These are phyloP conservation scores for Oryza nivara DNA, from an alignment of 176 grass and related monocot species.

Conservation along the genomic window DNA sequence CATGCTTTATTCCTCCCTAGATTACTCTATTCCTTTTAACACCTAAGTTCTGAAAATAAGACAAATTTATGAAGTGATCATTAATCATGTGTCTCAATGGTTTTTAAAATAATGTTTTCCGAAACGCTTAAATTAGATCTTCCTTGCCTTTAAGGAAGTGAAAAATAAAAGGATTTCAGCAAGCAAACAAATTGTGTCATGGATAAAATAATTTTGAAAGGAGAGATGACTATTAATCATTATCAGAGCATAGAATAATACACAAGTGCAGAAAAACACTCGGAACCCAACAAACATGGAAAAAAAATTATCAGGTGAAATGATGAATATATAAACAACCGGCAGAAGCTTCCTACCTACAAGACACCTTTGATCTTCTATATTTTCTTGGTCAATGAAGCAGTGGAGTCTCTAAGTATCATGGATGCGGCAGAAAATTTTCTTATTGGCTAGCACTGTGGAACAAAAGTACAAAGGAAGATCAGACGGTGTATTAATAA, in stretches of 20 bases:
- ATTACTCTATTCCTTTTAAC: slow-evolving; percentile 34
- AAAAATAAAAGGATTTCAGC: not conserved
- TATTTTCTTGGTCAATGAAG: slow-evolving; percentile 34
- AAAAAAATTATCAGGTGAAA: slow-evolving; percentile 28
- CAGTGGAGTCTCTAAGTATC: slow-evolving; percentile 22
- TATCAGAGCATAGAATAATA: slow-evolving; percentile 2
- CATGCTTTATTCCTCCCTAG: slow-evolving; percentile 44
- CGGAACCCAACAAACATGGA: not conserved
- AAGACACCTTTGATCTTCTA: slow-evolving; percentile 11
- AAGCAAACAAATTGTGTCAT: slow-evolving; percentile 23
- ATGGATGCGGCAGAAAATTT: not conserved
- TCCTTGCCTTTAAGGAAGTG: not conserved
- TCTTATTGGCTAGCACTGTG: slow-evolving; percentile 24
- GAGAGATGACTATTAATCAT: not conserved
- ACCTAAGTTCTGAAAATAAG: slow-evolving; percentile 16
- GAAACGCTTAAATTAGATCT: not conserved
- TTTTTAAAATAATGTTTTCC: slow-evolving; percentile 15
- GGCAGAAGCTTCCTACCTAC: slow-evolving; percentile 8
- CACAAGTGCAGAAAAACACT: not conserved
- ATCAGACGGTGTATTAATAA: slow-evolving; percentile 15
- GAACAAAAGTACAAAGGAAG: slow-evolving; percentile 26
- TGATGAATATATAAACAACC: not conserved
- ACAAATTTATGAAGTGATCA: not conserved
- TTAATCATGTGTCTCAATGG: not conserved
- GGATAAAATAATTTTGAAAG: not conserved